phyloP scores from a whole-genome alignment of 352 stramenopile genomes.

The Globisporangium canariense region DNA sequence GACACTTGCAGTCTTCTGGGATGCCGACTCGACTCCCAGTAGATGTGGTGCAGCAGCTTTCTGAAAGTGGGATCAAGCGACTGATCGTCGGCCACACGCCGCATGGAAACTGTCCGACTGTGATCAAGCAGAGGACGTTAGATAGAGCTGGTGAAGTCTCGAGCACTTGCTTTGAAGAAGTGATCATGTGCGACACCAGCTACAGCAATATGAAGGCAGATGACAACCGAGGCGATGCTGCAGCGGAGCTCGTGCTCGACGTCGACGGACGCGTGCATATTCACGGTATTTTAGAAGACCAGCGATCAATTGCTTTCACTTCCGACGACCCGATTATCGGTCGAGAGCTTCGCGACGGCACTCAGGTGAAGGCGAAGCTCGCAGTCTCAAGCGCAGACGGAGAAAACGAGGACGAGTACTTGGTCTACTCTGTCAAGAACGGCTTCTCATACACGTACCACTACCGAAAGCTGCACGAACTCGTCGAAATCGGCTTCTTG shows the following conservation, averaged over 20 bases:
- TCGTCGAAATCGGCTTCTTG: conserved; percentile 10
- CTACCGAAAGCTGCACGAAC: conserved; percentile 9
- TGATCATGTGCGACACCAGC: conserved; percentile 92
- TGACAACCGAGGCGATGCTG: conserved; percentile 80
- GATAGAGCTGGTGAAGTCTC: conserved; percentile 13
- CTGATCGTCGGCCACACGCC: conserved; percentile 92
- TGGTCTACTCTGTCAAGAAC: conserved; percentile 63
- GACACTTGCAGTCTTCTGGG: conserved; percentile 62
- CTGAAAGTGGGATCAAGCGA: conserved; percentile 70
- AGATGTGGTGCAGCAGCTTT: conserved; percentile 48
- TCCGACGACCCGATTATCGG: conserved; percentile 45
- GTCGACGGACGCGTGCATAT: conserved; percentile 43
- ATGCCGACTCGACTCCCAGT: conserved; percentile 63
- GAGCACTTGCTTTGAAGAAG: conserved; percentile 50
- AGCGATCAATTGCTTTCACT: conserved; percentile 37
- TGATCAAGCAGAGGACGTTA: conserved; percentile 58
- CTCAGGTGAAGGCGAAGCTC: conserved; percentile 63
- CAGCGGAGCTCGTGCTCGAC: conserved; percentile 74
- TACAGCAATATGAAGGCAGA: conserved; percentile 75
- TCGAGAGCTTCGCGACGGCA: conserved; percentile 44
- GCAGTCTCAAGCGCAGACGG: conserved; percentile 14
- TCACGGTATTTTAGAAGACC: conserved; percentile 54
- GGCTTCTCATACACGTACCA: conserved; percentile 62
- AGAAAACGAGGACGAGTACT: conserved; percentile 34
- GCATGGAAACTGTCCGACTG: conserved; percentile 88